phyloP scores from a whole-genome alignment of 805 yeast species.

The Starmera pachycereana region DNA sequence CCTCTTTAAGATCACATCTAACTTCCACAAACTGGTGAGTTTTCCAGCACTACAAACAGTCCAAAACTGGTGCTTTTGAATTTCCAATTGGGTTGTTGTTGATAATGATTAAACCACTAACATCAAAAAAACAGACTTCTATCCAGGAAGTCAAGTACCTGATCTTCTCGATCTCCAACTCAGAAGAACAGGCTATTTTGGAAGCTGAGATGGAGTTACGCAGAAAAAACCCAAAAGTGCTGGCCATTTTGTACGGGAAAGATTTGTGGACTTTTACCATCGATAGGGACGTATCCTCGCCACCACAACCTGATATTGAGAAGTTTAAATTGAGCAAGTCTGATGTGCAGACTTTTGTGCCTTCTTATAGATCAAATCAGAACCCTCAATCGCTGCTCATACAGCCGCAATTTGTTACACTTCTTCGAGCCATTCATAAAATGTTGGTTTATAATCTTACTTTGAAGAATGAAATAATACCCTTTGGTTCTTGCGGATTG shows the following conservation, averaged over 20 bases:
- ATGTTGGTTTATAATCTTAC: constrained; percentile 25
- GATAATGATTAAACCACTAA: neutral
- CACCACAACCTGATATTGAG: constrained; percentile 21
- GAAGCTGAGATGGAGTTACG: constrained; percentile 31
- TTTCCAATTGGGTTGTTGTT: neutral
- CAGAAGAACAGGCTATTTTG: constrained; percentile 30
- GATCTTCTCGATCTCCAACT: neutral
- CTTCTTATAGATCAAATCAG: constrained; percentile 7
- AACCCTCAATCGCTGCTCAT: constrained; percentile 21
- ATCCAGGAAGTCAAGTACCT: constrained; percentile 11
- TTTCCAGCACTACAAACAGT: neutral
- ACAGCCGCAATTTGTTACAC: constrained; percentile 30
- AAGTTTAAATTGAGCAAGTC: constrained; percentile 10
- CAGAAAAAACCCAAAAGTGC: constrained; percentile 22
- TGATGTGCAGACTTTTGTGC: constrained; percentile 9
- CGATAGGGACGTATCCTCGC: constrained; percentile 13
- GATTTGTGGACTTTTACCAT: constrained; percentile 36
- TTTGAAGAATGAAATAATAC: constrained; percentile 26
- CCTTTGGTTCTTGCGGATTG: constrained; percentile 40
- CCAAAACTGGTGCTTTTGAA: neutral
- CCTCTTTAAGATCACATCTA: constrained; percentile 9
- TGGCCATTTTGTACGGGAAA: constrained; percentile 28
- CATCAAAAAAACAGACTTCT: neutral
- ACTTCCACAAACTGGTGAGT: constrained; percentile 16
- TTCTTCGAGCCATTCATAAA: constrained; percentile 39